Evolutionary conservation across 176 grass and related monocot genomes (phyloP), one percentile per base, ranked within the genome.

Genomic region (Ensete ventricosum): DNA sequence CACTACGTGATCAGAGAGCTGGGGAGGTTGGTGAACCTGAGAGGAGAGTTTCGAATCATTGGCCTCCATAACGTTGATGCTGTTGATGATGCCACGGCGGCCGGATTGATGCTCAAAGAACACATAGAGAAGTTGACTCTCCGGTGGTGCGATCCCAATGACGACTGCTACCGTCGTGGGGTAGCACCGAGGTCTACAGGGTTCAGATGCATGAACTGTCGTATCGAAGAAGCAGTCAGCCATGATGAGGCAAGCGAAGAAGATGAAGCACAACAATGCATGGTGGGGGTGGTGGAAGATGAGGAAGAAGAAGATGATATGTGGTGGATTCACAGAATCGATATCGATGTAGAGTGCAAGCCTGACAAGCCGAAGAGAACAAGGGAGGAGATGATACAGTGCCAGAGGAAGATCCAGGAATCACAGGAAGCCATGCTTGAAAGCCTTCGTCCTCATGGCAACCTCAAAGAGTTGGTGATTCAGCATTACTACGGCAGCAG

Each of bases 1-100:
- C 72, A 76, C 50, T 87, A 76, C 83, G 75, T 77, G 50, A 85
- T 88, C 52, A 26, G 54, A 51, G 85, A 92, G 70, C 76, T 88
- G 64, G 60, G 26, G 29, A 72, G 74, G 20, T 70, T 92, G 74
- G 58, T 55, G 52, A 84, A 85, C 5, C 57, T 76, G 6, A 34
- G 34, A 50, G 58, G 74, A 20, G 26, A 50, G n/a, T 43, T 76
- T 62, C 55, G 43, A 17, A 64, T 76, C 34, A 9, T 9, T 1
- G 59, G 55, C 29, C 73, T 75, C 26, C 48, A 77, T 65, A 14
- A 66, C 14, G n/a, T 77, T 11, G 62, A 14, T 21, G 60, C 67
- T 48, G 8, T 19, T 11, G 19, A 17, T 25, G 76, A 78, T 54
- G 62, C 76, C 50, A 67, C 55, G 21, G 22, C 50, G 17, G 76